Base-by-base conservation (phyloP, 495 filamentous ascomycete species). In the Immersiella caudata region DNA sequence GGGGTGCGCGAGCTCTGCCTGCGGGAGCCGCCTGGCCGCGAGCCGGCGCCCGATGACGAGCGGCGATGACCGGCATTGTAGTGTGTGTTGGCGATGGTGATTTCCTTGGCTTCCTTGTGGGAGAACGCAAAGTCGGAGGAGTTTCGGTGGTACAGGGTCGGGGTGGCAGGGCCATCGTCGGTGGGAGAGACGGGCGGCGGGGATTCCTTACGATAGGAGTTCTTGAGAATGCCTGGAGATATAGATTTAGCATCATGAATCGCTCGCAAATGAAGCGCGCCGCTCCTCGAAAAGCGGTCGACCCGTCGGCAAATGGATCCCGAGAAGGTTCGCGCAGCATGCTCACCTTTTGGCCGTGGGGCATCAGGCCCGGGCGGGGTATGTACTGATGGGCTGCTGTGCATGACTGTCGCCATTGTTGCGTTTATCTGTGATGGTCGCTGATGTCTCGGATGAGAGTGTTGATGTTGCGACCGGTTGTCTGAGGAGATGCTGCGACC, bases 11-110 rank as follows among this genome's bases (percentile, higher is more conserved):
- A 82, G 0, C 90, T 93, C 65, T 90, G 90, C 21, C 93, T 87
- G 56, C 94, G 90, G 1, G 89, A 91, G 11, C 84, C 79, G 0
- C 78, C 77, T 5, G 84, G 84, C 0, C 86, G 86, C 14, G 71
- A 73, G 50, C 82, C 84, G 40, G 85, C 82, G 50, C 84, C 81
- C 7, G 93, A 93, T 0, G 92, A 96, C 20, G 90, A 92, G 56
- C 91, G 91, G 54, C 95, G 92, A 65, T 89, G 92, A 36, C 95
- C 95, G 49, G 95, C 94, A 79, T 99, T 99, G 71, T 91, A 86
- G 67, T 97, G 86, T 12, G 95, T 99, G 80, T 99, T 99, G 76
- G 92, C 88, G 52, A 97, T 86, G 14, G 92, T 94, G 64, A 97
- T 81, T 66, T 99, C 95, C 75, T 96, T 93, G 65, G 92, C 88